Conservation (phyloP, 2,329 filamentous ascomycete genomes). For the Paraphoma sp. region DNA sequence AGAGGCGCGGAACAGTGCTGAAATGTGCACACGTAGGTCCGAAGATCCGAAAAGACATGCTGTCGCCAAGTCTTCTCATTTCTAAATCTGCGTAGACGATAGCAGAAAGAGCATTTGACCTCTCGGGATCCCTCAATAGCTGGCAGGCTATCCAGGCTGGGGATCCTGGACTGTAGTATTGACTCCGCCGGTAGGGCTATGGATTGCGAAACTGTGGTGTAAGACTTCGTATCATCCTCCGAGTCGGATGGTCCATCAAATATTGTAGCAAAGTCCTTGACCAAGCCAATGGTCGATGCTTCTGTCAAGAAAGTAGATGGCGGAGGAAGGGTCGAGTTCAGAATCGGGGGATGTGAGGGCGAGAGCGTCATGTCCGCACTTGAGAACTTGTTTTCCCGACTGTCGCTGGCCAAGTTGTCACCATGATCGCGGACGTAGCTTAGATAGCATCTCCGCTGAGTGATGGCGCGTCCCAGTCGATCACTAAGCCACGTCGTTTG, state of each 20-base stretch:
- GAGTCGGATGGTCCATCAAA: constrained; percentile 9
- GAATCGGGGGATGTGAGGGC: neutral
- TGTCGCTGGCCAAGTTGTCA: constrained; percentile 12
- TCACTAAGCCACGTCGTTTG: constrained; percentile 15
- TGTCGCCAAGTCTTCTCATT: constrained; percentile 13
- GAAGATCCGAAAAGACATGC: constrained; percentile 25
- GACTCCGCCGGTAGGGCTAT: constrained; percentile 11
- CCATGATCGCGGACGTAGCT: constrained; percentile 24
- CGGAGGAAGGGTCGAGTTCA: too few species aligned
- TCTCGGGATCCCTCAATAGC: constrained; percentile 7
- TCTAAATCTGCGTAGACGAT: constrained; percentile 15
- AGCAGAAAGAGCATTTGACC: constrained; percentile 27
- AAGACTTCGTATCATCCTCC: constrained; percentile 15
- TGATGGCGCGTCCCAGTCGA: constrained; percentile 26
- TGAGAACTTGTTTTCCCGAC: neutral
- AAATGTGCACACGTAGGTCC: constrained; percentile 24
- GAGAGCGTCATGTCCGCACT: neutral
- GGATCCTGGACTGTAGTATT: constrained; percentile 6
- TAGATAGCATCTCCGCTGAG: constrained; percentile 24
- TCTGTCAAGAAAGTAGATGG: constrained; percentile 20
- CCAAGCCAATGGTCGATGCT: constrained; percentile 13
- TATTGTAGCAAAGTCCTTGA: constrained; percentile 11
- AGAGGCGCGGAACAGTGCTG: constrained; percentile 11
- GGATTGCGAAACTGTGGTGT: constrained; percentile 19
- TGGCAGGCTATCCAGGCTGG: constrained; percentile 15